Evolutionary conservation across 352 stramenopile genomes (phyloP), one percentile per base, ranked within the genome.

Genomic region (Globisporangium emineosum): DNA sequence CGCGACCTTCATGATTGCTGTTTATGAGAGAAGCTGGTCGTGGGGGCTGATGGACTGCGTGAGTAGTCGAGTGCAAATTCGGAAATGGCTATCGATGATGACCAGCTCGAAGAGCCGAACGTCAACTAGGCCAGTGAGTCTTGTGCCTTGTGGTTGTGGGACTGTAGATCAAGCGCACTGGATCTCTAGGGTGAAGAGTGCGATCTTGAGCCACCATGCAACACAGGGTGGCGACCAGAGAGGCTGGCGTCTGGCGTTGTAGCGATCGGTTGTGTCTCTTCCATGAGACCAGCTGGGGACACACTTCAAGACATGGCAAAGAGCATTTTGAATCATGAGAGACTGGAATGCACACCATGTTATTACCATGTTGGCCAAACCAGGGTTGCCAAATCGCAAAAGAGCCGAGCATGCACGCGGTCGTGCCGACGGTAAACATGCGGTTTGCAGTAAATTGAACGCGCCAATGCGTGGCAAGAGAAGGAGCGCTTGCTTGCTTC

Each of bases 231-330:
- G 4, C 7, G 50, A 56, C 25, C n/a, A 56, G 27, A 56, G 50
- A 37, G 17, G 29, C 29, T 32, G 29, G 29, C 12, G 3, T 4
- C 1, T 55, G 25, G 15, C 49, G 49, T 35, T 29, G 25, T n/a
- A 25, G 49, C 49, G 49, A 55, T 29, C 25, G 23, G 8, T 23
- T 37, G 50, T 27, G 25, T 32, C 50, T 56, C 50, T 56, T 56
- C 50, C 50, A 56, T 27, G 9, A 33, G 27, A 25, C 17, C 50
- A 56, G 27, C 50, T 56, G 50, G 50, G 50, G 27, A 33, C 50
- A 56, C 50, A n/a, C 17, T 49, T 0, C 45, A 21, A 47, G 40
- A 9, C n/a, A n/a, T n/a, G 17, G 17, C 40, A 47, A 47, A 21
- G 17, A 47, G 17, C 15, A 13, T 21, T 21, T 45, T 15, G 37